Evolutionary conservation across 2,329 filamentous ascomycete species (phyloP), one percentile per base, ranked within the genome.

Genomic region (Pestalotiopsis fici): DNA sequence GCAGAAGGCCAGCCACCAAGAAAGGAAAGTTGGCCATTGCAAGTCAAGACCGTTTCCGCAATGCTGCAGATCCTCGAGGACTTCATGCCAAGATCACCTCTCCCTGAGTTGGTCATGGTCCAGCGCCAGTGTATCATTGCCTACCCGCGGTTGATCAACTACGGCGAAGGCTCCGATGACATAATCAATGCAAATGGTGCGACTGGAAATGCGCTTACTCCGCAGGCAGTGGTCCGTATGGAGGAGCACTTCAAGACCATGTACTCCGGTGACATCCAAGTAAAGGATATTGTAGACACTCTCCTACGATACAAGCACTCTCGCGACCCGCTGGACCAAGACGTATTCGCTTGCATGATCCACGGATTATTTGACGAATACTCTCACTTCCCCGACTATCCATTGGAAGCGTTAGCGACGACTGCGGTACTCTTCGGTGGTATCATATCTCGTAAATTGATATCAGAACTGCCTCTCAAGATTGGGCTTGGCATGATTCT

Each of bases 341-440:
- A 99, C 77, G 88, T 98, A 6, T 99, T 99, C 77, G 93, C 95
- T 15, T 98, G 95, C 82, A 99, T 99, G 94, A 97, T 99, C 43
- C 95, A 98, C 75, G 96, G 96, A 0, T 84, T 99, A 3, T 98
- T 99, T 74, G 96, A 99, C 74, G 96, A 99, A 82, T 99, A 98
- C 78, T 91, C 91, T 66, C 97, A 97, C 76, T 99, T 98, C 77
- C 89, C 92, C 54, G 95, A 97, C 75, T 99, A 99, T 78, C 97
- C 97, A 0, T 85, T 98, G n/a, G 95, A 98, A 76, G 96, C 96
- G 5, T 83, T 99, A 63, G 95, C 95, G 7, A 98, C 95, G 12
- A 99, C 96, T 0, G 95, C 96, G 3, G 95, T 99, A 11, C 87
- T 99, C 31, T 99, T 99, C 77, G 96, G 96, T 66, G 96, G 95